Conservation (phyloP, 176 grass and related monocot species). For the Chloris gayana region DNA sequence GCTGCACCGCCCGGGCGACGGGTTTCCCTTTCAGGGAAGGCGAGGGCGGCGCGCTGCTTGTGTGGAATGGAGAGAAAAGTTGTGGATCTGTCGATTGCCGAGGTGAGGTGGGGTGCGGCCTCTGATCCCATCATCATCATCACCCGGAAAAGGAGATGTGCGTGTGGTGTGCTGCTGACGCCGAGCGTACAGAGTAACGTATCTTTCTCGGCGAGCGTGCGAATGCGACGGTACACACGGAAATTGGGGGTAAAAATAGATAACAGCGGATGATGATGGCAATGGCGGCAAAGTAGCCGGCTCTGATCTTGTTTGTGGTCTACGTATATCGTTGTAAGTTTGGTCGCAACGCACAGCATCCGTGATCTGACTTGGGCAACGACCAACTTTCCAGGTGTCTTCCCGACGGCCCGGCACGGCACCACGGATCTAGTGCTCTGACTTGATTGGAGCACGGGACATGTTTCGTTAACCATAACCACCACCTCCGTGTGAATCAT, state of each 20-base stretch:
- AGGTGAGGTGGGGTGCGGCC: background rate
- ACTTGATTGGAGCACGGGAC: background rate
- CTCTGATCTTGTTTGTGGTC: background rate
- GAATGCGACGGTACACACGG: background rate
- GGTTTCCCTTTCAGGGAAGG: slow-evolving; percentile 10
- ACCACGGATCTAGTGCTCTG: background rate
- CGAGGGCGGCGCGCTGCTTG: slow-evolving; percentile 18
- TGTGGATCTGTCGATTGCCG: background rate
- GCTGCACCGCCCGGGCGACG: slow-evolving; percentile 9
- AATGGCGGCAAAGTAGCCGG: slow-evolving; percentile 15
- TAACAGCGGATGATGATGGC: background rate
- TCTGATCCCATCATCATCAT: background rate
- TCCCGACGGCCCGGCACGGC: background rate
- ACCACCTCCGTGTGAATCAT: too few relatives aligned
- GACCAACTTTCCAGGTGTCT: background rate
- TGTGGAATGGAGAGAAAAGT: background rate
- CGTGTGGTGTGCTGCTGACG: background rate
- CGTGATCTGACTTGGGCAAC: slow-evolving; percentile 12
- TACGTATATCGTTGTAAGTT: slow-evolving; percentile 6
- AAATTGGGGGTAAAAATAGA: background rate
- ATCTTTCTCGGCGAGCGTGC: slow-evolving; percentile 38
- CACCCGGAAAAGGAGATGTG: slow-evolving; percentile 24
- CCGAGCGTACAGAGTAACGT: background rate
- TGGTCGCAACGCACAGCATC: background rate
- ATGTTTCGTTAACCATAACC: too few relatives aligned